Evolutionary conservation across 768 basidiomycete genomes (phyloP), one percentile per base, ranked within the genome.

Genomic region (Porpolomopsis calyptriformis): DNA sequence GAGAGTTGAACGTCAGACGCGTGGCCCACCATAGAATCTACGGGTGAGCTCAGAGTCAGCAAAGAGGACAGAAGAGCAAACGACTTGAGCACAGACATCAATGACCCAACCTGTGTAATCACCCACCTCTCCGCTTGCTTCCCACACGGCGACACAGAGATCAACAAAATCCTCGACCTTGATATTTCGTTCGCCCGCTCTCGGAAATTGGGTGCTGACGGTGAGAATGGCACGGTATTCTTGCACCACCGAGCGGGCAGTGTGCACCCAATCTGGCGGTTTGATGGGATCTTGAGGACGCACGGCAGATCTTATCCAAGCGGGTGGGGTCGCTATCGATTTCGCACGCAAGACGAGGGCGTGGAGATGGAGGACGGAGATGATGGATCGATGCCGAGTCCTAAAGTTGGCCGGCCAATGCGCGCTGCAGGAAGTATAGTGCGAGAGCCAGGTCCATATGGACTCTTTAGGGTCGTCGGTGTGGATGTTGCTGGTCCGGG

Each of bases 11-110:
- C 0, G 94, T 98, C 18, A 92, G 74, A 18, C 83, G 80, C 7
- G 90, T 92, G 1, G 90, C 85, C 90, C 90, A 92, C 85, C 90
- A 94, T 1, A 97, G 72, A 18, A 90, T 75, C 85, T 87, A 60
- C 26, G 38, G 34, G 42, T n/a, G 5, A 20, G 16, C 22, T 31
- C 50, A 18, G 41, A 37, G 34, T 46, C 40, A 48, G 25, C 44
- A 23, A 24, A 18, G 24, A 20, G n/a, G 31, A 22, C 45, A n/a
- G n/a, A 24, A 9, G 16, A 40, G 19, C 39, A 40, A 49, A 31
- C 40, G 22, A 36, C 50, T 45, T 39, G 11, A 33, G 46, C 19
- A 77, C 82, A 53, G 51, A 86, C 85, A 59, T 91, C 87, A 43
- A 90, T 73, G 14, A 86, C 77, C 86, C 85, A 88, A n/a, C 73